phyloP scores from a whole-genome alignment of 441 rosid species.

The Biscutella laevigata region DNA sequence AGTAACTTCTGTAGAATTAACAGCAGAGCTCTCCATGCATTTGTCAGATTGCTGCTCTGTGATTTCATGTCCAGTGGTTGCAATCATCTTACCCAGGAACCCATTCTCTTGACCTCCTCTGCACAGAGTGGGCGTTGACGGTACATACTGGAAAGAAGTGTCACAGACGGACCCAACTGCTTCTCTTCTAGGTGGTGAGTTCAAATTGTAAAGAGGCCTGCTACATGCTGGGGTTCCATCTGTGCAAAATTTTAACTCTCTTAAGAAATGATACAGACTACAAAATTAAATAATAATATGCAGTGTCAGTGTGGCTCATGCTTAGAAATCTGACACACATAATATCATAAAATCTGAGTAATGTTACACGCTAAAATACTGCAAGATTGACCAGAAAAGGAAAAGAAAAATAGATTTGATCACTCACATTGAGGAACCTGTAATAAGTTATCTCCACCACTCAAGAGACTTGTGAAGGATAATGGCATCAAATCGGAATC shows the following conservation, averaged over 20 bases:
- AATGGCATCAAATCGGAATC: slow-evolving; percentile 20
- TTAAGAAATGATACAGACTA: slow-evolving; percentile 6
- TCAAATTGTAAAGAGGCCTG: slow-evolving; percentile 34
- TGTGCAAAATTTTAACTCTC: slow-evolving; percentile 24
- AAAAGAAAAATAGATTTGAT: slow-evolving; percentile 1
- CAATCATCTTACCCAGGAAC: slow-evolving; percentile 18
- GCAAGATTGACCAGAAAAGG: not conserved
- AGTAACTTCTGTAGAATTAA: slow-evolving; percentile 29
- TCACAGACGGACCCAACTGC: slow-evolving; percentile 28
- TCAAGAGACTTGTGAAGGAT: slow-evolving; percentile 27
- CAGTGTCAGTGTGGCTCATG: not conserved
- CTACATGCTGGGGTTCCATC: slow-evolving; percentile 42
- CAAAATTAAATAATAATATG: not conserved
- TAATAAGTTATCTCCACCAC: slow-evolving; percentile 17
- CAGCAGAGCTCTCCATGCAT: slow-evolving; percentile 32
- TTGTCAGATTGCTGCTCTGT: slow-evolving; percentile 13
- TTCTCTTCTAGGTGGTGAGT: slow-evolving; percentile 41
- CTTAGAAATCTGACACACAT: not conserved
- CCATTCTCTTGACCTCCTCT: slow-evolving; percentile 28
- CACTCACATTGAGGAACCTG: slow-evolving; percentile 39
- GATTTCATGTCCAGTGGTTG: slow-evolving; percentile 1
- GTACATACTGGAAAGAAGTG: slow-evolving; percentile 30
- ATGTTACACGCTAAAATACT: not conserved
- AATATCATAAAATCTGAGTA: not conserved
- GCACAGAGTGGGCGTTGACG: slow-evolving; percentile 29